Evolutionary conservation across 495 filamentous ascomycete species (phyloP), one percentile per base, ranked within the genome.

Genomic region (Evernia prunastri): DNA sequence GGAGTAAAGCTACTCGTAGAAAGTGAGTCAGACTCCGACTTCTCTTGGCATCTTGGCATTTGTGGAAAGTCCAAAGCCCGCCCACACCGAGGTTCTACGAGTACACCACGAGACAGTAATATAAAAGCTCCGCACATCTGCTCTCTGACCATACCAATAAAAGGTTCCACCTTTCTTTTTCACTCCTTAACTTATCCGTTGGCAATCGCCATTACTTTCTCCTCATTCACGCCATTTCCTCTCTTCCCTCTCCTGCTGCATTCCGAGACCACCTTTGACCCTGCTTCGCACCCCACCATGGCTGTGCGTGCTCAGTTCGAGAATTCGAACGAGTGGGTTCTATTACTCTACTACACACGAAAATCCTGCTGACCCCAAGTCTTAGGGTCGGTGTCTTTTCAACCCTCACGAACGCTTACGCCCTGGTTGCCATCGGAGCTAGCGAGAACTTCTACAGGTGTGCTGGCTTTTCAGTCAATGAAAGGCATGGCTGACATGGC

Each of bases 361-460:
- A 42, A 8, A 35, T 27, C 20, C 33, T 9, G 29, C 1, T 63
- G 27, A 63, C 10, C 1, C 20, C 0, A 15, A 0, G 9, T 18
- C 31, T 18, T 45, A 97, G 93, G 76, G 91, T 98, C 72, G 94
- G 94, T 75, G 95, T 97, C 68, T 98, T 98, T 73, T 78, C 91
- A 54, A 96, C 90, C 65, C 86, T 98, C 70, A 98, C 94, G 67
- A 98, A 98, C 76, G 91, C 91, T 59, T 98, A 94, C 75, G 89
- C 90, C 65, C 78, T 98, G 67, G 91, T 96, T 67, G 93, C 94
- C 59, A 83, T 96, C 61, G 95, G 94, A 70, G 92, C 89, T 56
- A 96, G 90, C 67, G 93, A 97, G 84, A 97, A 97, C 81, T 98
- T 98, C 77, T 98, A 97, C 84, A 87, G 49, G 86, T 86, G 88